Base-by-base conservation (phyloP, 768 basidiomycete species). In the Paxillus involutus region DNA sequence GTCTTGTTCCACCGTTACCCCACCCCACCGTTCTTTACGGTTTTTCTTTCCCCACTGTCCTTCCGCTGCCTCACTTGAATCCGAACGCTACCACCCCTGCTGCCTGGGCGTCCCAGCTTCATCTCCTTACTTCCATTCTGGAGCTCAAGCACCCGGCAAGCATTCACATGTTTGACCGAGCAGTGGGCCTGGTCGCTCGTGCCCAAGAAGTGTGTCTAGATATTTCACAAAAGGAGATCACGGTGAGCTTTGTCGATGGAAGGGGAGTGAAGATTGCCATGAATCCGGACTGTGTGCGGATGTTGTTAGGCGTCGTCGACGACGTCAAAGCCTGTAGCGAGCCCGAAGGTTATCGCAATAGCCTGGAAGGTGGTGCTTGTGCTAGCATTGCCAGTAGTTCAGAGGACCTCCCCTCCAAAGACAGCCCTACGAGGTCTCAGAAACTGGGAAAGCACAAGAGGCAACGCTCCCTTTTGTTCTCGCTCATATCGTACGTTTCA, bases 381-480 rank as follows among this genome's bases (percentile, higher is more conserved):
- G 33, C 49, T 61, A 62, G 64, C 44, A 49, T 30, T 6, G 37
- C 44, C 4, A 41, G 56, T 10, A 62, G 67, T 32, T 30, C 57
- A 30, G 70, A 67, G 24, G 56, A 62, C 36, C 16, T 50, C 6
- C 58, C 58, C 1, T 45, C 56, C 24, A 44, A 19, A 47, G 41
- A 57, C 32, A 41, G 55, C 32, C 60, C 71, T 36, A 60, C 68
- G 9, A 60, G 63, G 47, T 48, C 73, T 39, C 61, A 61, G 41
- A 80, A 75, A 61, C 59, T 59, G 3, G 62, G 72, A 40, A 80
- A 79, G 57, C 85, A 89, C 59, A 88, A 85, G 71, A 87, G 83
- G 59, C 83, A 86, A 60, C 77, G 83, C 42, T 90, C 89, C 14
- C 65, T 90, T 55, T 73, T 89, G 45, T 86, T 85, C 79, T 80